Percentiles rank a stretch among this genome's conserved stretches.
Evolutionary conservation across 2,329 filamentous ascomycete genomes (phyloP).

Genomic region (Fusarium brevicatenulatum): DNA sequence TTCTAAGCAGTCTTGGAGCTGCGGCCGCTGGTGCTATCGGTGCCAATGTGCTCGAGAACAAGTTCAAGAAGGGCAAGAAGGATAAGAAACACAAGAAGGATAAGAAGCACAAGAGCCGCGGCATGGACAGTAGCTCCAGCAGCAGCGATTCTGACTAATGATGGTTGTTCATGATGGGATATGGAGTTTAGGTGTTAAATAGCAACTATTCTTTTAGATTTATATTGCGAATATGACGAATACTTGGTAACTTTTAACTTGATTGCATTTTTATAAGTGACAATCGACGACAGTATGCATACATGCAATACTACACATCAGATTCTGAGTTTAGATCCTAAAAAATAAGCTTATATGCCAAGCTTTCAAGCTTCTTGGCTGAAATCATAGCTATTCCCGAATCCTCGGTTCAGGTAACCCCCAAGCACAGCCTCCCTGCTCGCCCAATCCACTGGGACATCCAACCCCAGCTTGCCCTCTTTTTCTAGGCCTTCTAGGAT

Average conservation of each 20-base stretch:
- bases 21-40: constrained; percentile 64
- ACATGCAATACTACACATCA: background rate
- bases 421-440: constrained; percentile 53
- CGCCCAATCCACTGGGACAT: constrained; percentile 63
- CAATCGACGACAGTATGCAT: background rate
- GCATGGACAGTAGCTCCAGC: constrained; percentile 36
- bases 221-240: background rate
- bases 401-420: constrained; percentile 65
- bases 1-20: constrained; percentile 62
- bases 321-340: background rate
- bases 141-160: constrained; percentile 46
- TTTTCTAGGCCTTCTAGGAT: constrained; percentile 57
- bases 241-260: background rate
- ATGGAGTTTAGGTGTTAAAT: constrained; percentile 26
- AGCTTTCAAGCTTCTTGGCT: constrained; percentile 53
- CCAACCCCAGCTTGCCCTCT: constrained; percentile 50
- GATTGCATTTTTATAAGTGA: background rate
- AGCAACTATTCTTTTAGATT: background rate
- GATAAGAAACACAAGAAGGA: constrained; percentile 47
- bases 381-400: constrained; percentile 72
- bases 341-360: constrained; percentile 24
- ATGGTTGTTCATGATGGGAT: background rate
- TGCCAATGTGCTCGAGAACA: constrained; percentile 62
- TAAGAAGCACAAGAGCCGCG: constrained; percentile 41
- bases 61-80: constrained; percentile 49